Percentiles rank a stretch among this genome's conserved stretches.
phyloP scores from a whole-genome alignment of 495 filamentous ascomycete species.

The Cetradonia linearis region DNA sequence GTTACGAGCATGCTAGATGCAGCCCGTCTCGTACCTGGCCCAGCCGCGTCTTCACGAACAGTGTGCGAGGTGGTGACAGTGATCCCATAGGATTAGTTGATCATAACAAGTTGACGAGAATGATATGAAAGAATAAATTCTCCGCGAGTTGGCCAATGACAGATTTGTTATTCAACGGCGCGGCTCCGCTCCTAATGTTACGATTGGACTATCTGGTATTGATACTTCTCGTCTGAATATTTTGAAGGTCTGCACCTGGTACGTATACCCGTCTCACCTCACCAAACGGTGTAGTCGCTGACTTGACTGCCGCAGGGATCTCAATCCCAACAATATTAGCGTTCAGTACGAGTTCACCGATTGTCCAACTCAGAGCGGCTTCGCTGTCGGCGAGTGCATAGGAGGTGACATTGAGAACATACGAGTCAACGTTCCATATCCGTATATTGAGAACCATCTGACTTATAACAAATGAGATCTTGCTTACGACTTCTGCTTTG shows the following conservation, averaged over 20 bases:
- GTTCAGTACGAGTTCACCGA: neutral
- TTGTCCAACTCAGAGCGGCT: neutral
- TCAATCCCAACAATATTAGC: conserved; percentile 1
- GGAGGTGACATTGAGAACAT: neutral
- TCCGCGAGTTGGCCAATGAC: conserved; percentile 7
- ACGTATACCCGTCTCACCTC: neutral
- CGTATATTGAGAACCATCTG: neutral
- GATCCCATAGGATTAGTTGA: neutral
- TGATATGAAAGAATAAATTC: neutral
- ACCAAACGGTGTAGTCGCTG: neutral
- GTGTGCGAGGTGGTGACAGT: neutral
- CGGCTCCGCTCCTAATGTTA: conserved; percentile 2
- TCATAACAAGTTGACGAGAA: neutral
- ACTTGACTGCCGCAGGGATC: neutral
- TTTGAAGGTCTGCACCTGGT: conserved; percentile 13
- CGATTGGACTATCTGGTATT: neutral
- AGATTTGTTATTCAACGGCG: conserved; percentile 9
- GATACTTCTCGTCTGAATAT: conserved; percentile 1
- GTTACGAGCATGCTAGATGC: neutral
- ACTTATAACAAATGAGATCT: neutral
- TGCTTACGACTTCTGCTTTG: neutral
- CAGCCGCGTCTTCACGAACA: neutral
- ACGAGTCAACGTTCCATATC: neutral
- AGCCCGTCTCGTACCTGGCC: neutral
- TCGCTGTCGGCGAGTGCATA: neutral